Evolutionary conservation across 345 rosid species (phyloP).

Genomic region (Firmiana major): DNA sequence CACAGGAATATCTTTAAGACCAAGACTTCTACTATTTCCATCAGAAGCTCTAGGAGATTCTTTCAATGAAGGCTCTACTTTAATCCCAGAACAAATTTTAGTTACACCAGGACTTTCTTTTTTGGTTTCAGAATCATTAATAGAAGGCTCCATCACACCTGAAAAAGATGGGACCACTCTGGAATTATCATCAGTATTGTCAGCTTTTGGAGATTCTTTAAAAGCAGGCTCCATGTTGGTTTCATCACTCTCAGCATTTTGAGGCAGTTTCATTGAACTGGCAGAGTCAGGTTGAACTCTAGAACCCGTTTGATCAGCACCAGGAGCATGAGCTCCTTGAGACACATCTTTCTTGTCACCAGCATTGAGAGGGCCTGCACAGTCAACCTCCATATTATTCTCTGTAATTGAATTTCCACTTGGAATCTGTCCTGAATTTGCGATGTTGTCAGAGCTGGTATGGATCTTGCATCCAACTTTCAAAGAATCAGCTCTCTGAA

Average conservation of each 20-base stretch:
- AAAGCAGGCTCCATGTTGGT: neutral
- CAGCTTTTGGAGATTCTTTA: constrained; percentile 6
- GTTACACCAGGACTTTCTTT: neutral
- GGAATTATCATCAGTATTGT: neutral
- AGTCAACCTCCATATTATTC: neutral
- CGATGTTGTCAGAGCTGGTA: neutral
- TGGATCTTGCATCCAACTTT: constrained; percentile 23
- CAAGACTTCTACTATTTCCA: neutral
- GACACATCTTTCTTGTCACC: constrained; percentile 12
- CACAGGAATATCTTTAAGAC: neutral
- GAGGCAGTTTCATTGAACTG: constrained; percentile 2
- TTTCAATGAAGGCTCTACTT: neutral
- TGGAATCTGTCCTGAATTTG: neutral
- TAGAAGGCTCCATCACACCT: constrained; percentile 3
- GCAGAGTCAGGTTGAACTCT: neutral
- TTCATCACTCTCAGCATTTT: neutral
- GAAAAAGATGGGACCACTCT: neutral
- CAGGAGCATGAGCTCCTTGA: neutral
- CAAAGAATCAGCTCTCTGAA: constrained; percentile 16
- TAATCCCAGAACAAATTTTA: neutral
- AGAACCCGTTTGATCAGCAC: constrained; percentile 14
- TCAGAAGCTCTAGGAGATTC: neutral
- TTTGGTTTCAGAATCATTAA: constrained; percentile 6
- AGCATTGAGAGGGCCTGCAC: constrained; percentile 1
- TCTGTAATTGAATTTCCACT: neutral